Percentiles rank a stretch among this genome's conserved stretches.
Evolutionary conservation across 805 yeast species (phyloP).

Genomic region (Zygosaccharomyces kombuchaensis): DNA sequence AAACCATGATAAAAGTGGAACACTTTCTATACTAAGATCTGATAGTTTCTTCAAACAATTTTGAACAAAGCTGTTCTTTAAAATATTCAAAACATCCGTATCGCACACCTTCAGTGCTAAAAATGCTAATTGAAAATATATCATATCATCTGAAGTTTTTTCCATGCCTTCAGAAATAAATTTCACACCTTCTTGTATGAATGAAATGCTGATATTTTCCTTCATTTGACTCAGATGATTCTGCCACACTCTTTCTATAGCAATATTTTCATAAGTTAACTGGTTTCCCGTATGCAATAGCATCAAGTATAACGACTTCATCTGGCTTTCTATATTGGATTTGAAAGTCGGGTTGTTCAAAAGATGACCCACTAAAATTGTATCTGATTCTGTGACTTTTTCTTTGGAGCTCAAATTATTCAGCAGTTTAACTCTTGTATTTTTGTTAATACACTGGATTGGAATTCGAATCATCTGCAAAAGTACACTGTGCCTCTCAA

Average conservation of each 20-base stretch:
- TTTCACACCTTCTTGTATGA: slow-evolving; percentile 7
- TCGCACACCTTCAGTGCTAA: slow-evolving; percentile 10
- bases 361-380: slow-evolving; percentile 37
- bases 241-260: slow-evolving; percentile 39
- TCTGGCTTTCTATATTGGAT: slow-evolving; percentile 43
- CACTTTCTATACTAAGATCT: background rate
- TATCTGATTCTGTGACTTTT: slow-evolving; percentile 6
- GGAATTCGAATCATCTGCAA: slow-evolving; percentile 38
- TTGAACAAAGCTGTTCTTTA: background rate
- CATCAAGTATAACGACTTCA: slow-evolving; percentile 21
- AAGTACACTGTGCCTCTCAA: slow-evolving; percentile 4
- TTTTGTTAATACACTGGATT: slow-evolving; percentile 44
- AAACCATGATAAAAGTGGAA: slow-evolving; percentile 29
- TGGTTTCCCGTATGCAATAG: slow-evolving; percentile 12
- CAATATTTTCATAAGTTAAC: slow-evolving; percentile 11
- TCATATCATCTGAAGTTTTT: slow-evolving; percentile 1
- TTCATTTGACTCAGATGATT: slow-evolving; percentile 40
- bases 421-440: slow-evolving; percentile 28
- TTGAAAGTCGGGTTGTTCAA: slow-evolving; percentile 50
- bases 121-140: slow-evolving; percentile 15
- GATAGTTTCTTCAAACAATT: slow-evolving; percentile 5
- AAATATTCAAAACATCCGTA: background rate
- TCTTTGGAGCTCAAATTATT: slow-evolving; percentile 17
- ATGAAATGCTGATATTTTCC: slow-evolving; percentile 24
- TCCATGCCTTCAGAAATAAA: slow-evolving; percentile 5